Percentiles rank a stretch among this genome's conserved stretches.
Conservation (phyloP, 2,329 filamentous ascomycete species). For the Talaromyces atroroseus region DNA sequence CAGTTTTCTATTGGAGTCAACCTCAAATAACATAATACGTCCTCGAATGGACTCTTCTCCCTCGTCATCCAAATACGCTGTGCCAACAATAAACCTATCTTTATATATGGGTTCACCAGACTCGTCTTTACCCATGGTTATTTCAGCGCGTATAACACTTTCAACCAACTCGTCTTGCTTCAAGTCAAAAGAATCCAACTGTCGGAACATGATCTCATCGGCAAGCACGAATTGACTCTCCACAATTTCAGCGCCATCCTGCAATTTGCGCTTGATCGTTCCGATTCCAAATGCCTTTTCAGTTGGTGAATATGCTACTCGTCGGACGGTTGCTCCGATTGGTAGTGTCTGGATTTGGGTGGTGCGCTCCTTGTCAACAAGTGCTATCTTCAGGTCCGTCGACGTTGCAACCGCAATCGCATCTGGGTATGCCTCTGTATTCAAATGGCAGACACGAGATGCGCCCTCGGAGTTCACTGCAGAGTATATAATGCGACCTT, state of each 20-base stretch:
- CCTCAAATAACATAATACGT: conserved; percentile 77
- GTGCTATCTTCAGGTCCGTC: conserved; percentile 68
- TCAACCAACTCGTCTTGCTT: conserved; percentile 72
- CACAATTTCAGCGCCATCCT: conserved; percentile 66
- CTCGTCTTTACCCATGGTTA: conserved; percentile 55
- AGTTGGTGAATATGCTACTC: conserved; percentile 75
- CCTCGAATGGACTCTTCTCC: conserved; percentile 57
- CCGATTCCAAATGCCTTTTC: conserved; percentile 82
- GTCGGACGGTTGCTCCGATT: conserved; percentile 75
- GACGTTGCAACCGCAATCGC: conserved; percentile 77
- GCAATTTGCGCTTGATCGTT: conserved; percentile 70
- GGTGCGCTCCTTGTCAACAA: conserved; percentile 75
- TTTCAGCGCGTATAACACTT: conserved; percentile 69
- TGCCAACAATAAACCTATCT: conserved; percentile 89
- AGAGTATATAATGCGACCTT: conserved; percentile 84
- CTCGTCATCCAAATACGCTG: conserved; percentile 66
- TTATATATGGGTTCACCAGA: conserved; percentile 45
- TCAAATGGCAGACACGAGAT: conserved; percentile 73
- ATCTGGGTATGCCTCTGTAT: conserved; percentile 72
- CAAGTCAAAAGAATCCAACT: conserved; percentile 66
- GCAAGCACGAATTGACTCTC: conserved; percentile 80
- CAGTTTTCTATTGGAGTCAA: conserved; percentile 63
- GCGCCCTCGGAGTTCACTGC: conserved; percentile 87
- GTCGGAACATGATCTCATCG: conserved; percentile 81
- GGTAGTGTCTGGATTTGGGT: conserved; percentile 80